Evolutionary conservation across 345 rosid species (phyloP).

Genomic region (Populus ilicifolia): DNA sequence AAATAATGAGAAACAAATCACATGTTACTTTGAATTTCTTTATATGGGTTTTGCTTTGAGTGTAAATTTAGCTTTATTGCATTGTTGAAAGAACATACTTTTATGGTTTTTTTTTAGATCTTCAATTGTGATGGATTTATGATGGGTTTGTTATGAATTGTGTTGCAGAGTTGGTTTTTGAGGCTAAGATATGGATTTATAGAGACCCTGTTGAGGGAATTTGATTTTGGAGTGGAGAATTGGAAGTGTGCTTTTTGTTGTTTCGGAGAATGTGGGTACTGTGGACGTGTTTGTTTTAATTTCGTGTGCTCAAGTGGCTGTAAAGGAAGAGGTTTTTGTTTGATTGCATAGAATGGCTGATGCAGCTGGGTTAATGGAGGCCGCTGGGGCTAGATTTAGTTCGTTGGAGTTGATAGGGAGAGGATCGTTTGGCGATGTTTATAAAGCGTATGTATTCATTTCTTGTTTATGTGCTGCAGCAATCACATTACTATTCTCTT

Average conservation of each 20-base stretch:
- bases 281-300: slow-evolving; percentile 10
- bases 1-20: background rate
- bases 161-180: slow-evolving; percentile 3
- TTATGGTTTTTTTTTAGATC: background rate
- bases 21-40: slow-evolving; percentile 10
- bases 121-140: slow-evolving; percentile 1
- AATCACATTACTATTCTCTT: background rate
- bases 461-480: slow-evolving; percentile 2
- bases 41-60: slow-evolving; percentile 16
- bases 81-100: background rate
- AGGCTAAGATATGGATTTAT: background rate
- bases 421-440: slow-evolving; percentile 98
- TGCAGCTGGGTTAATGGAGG: slow-evolving; percentile 70
- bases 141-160: slow-evolving; percentile 5
- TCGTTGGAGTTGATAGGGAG: slow-evolving; percentile 85
- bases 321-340: slow-evolving; percentile 6
- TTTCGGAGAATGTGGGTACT: slow-evolving; percentile 8
- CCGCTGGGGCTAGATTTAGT: slow-evolving; percentile 74
- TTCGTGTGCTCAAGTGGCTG: slow-evolving; percentile 3
- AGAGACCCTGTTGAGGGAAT: background rate
- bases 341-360: slow-evolving; percentile 54
- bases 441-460: slow-evolving; percentile 75
- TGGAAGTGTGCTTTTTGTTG: slow-evolving; percentile 7
- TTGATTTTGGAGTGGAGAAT: background rate
- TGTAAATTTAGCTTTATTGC: slow-evolving; percentile 13